phyloP scores from a whole-genome alignment of 2,329 filamentous ascomycete genomes.

The Phymatotrichopsis omnivora region DNA sequence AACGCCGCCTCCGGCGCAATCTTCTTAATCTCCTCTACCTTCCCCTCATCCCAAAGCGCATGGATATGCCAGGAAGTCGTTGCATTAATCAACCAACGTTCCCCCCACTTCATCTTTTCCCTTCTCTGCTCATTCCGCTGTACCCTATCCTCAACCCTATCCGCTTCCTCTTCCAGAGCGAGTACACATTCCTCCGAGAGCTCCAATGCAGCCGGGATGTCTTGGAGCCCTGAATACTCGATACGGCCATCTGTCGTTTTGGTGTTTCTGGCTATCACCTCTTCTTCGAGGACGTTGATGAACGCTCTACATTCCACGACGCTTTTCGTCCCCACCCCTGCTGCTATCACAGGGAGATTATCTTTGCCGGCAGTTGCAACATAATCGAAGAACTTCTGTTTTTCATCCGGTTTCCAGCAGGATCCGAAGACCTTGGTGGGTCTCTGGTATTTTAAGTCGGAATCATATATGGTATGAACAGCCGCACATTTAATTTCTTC shows the following conservation, averaged over 20 bases:
- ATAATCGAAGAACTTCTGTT: slow-evolving; percentile 21
- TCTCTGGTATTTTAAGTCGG: neutral
- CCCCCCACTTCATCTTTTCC: slow-evolving; percentile 21
- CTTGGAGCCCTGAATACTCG: slow-evolving; percentile 3
- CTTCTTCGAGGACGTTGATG: slow-evolving; percentile 20
- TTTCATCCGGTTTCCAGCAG: slow-evolving; percentile 19
- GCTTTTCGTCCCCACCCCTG: slow-evolving; percentile 22
- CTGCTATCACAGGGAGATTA: slow-evolving; percentile 16
- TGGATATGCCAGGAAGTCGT: slow-evolving; percentile 10
- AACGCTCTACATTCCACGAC: slow-evolving; percentile 25
- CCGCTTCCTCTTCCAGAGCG: slow-evolving; percentile 21
- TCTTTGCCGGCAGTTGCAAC: slow-evolving; percentile 23
- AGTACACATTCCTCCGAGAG: slow-evolving; percentile 21
- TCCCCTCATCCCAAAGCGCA: slow-evolving; percentile 15
- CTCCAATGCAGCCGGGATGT: slow-evolving; percentile 25
- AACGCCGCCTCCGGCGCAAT: slow-evolving; percentile 26
- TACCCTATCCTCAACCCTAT: slow-evolving; percentile 16
- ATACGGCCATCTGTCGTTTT: slow-evolving; percentile 1
- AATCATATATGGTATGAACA: slow-evolving; percentile 3
- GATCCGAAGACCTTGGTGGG: slow-evolving; percentile 11
- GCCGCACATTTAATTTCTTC: slow-evolving; percentile 14
- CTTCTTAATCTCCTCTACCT: slow-evolving; percentile 9
- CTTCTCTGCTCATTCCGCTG: slow-evolving; percentile 12
- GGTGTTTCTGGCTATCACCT: neutral
- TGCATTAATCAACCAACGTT: slow-evolving; percentile 19